These are phyloP conservation scores for Nothophoma quercina DNA, from an alignment of 2,329 filamentous ascomycete genomes.

Conservation along the genomic window DNA sequence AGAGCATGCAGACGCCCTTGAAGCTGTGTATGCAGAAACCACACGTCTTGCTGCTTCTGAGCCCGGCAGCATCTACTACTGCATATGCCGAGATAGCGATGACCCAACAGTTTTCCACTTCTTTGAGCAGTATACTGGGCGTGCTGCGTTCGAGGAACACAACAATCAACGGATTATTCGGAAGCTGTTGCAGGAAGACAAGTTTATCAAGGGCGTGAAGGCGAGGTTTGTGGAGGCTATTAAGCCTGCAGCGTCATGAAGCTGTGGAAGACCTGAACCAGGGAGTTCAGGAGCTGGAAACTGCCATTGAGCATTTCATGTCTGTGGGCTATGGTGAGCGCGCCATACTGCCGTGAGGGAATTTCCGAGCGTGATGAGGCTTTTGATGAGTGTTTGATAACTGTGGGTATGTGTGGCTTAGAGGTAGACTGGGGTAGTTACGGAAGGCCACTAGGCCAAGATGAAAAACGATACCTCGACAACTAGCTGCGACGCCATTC, in stretches of 20 bases:
- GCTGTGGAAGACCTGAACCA: neutral
- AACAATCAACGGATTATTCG: conserved; percentile 10
- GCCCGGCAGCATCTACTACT: conserved; percentile 13
- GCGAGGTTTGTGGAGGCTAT: conserved; percentile 16
- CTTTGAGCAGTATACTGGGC: conserved; percentile 14
- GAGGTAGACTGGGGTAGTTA: neutral
- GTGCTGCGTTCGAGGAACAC: conserved; percentile 9
- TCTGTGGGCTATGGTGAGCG: no score
- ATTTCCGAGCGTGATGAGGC: neutral
- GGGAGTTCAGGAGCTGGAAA: neutral
- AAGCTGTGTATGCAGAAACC: conserved; percentile 13
- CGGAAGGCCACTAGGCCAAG: neutral
- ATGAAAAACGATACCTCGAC: neutral
- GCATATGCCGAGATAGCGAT: conserved; percentile 12
- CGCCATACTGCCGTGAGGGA: neutral
- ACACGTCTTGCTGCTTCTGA: conserved; percentile 12
- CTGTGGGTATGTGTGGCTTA: neutral
- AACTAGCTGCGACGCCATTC: neutral
- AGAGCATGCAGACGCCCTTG: conserved; percentile 14
- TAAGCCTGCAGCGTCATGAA: conserved; percentile 1
- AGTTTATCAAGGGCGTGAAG: conserved; percentile 8
- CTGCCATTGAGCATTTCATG: neutral
- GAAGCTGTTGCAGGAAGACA: conserved; percentile 6
- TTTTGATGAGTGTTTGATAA: neutral
- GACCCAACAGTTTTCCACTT: conserved; percentile 10